Percentiles rank a stretch among this genome's conserved stretches.
Conservation (phyloP, 805 yeast species). For the Candida taoyuanica region DNA sequence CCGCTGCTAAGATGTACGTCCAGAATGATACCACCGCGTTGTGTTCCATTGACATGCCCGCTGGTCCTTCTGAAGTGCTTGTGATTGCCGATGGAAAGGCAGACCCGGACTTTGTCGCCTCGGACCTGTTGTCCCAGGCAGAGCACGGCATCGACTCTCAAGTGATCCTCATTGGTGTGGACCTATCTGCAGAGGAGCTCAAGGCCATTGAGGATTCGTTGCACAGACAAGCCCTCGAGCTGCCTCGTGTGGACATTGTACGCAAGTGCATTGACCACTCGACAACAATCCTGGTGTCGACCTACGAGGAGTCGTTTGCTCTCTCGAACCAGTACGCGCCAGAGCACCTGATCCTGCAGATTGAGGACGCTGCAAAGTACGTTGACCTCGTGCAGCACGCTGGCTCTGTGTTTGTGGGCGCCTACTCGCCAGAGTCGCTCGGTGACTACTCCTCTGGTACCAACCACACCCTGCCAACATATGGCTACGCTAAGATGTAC, state of each 20-base stretch:
- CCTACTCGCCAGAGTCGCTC: conserved; percentile 94
- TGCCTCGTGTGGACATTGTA: conserved; percentile 92
- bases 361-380: conserved; percentile 68
- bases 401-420: conserved; percentile 95
- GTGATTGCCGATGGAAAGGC: conserved; percentile 89
- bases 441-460: conserved; percentile 99
- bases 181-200: conserved; percentile 54
- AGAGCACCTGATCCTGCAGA: conserved; percentile 92
- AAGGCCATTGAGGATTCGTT: conserved; percentile 76
- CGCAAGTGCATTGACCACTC: conserved; percentile 92
- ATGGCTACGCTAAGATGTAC: conserved; percentile 96
- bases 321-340: conserved; percentile 93
- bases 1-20: conserved; percentile 98
- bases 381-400: conserved; percentile 83
- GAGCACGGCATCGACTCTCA: conserved; percentile 99
- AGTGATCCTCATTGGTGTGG: conserved; percentile 85
- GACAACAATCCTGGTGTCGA: conserved; percentile 63
- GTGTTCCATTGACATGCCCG: conserved; percentile 98
- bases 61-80: conserved; percentile 97
- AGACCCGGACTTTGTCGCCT: conserved; percentile 95
- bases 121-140: conserved; percentile 94
- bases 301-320: conserved; percentile 76
- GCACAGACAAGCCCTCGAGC: conserved; percentile 70
- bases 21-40: conserved; percentile 93
- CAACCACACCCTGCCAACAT: conserved; percentile 96